Base-by-base conservation (phyloP, 768 basidiomycete species). In the Amylocystis lapponica region DNA sequence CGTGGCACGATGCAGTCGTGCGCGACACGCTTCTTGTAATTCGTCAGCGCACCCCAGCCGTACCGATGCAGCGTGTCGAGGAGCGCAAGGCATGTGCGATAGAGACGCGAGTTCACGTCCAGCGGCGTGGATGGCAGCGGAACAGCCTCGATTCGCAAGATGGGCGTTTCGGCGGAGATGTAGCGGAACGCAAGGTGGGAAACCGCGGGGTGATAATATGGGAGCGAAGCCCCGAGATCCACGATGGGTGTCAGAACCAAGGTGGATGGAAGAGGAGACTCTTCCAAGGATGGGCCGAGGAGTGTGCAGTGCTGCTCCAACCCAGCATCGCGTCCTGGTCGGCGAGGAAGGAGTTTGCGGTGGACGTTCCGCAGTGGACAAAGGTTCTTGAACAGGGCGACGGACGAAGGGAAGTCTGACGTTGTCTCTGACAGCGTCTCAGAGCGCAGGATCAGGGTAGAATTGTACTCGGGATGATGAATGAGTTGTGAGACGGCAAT, bases 401-500 rank as follows among this genome's bases (percentile, higher is more conserved):
- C 45, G 1, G 49, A 27, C 1, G 44, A 60, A 7, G 56, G 46
- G 21, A 62, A 55, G n/a, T 39, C 49, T 5, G 40, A 25, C 10
- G 39, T 43, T 3, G 50, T 45, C 14, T 54, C 53, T 4, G 48
- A 38, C 1, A 86, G 37, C 3, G 74, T 75, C 29, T 95, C 88
- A 0, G 92, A 86, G 2, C 94, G 79, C 14, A 97, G 67, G 44
- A 97, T 95, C 21, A 95, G 74, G 0, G 88, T 86, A 0, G 90
- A 91, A 57, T 94, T 95, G 60, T 90, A 89, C 57, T 97, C 94
- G 5, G 94, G 94, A 57, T 95, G 91, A 27, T 86, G 75, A 6
- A 92, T 69, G 14, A 95, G 68, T 49, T 89, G 84, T 20, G 74
- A 75, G 25, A 85, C 60, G 0, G 86, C 87, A 1, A 61, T 56